Evolutionary conservation across 2,329 filamentous ascomycete genomes (phyloP), one percentile per base, ranked within the genome.

Genomic region (Penicillium janthinellum): DNA sequence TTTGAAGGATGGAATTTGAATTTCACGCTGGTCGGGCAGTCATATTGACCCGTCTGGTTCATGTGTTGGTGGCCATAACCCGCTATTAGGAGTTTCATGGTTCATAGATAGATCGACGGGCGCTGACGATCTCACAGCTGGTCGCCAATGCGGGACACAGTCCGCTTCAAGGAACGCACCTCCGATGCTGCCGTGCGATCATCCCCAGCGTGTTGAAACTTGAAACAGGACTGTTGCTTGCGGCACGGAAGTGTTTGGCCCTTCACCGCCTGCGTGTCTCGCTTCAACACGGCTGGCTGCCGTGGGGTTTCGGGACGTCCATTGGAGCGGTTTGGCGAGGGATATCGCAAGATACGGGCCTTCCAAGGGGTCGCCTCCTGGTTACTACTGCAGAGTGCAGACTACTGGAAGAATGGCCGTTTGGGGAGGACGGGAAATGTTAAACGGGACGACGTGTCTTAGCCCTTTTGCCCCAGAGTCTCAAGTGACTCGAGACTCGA

Each of bases 161-260:
- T 20, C 59, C 58, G n/a, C 53, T 61, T 64, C 31, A 20, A 60
- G 65, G 57, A 65, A 62, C 49, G 35, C 37, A 60, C 48, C 57
- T 63, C 64, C 62, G 58, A 56, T 45, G 37, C 12, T 31, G 28
- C 38, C 53, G 59, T 15, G 55, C 22, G 44, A 47, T 31, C 25
- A 25, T 47, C 22, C 44, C 22, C 44, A 14, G 42, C 35, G 41
- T 34, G 28, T 64, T 59, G 63, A 8, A 8, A 10, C 25, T 31
- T 31, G 31, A 60, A 63, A 61, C 52, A 37, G 37, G 31, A 31
- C 4, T 3, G 25, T 47, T 47, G 22, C 44, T 45, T 28, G 42
- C 39, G n/a, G 39, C 39, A 45, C 7, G 44, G n/a, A 17, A 31
- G 44, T 10, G 15, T 31, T 28, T 28, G 6, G 44, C 28, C 31